phyloP scores from a whole-genome alignment of 768 basidiomycete species.

The Psilocybe tampanensis region DNA sequence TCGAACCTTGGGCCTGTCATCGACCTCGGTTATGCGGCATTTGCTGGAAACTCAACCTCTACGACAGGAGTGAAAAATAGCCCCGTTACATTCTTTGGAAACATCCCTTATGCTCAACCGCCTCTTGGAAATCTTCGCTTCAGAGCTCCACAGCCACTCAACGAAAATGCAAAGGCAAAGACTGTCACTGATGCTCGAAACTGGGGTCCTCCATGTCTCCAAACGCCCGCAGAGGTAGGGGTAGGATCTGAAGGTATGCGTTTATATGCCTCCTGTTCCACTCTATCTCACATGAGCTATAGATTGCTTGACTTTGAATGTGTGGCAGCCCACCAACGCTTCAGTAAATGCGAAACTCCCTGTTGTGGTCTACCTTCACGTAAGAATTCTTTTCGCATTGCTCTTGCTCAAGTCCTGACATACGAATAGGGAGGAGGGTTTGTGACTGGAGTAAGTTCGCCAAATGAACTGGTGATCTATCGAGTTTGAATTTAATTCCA shows the following conservation, averaged over 20 bases:
- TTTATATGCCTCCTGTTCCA: background rate
- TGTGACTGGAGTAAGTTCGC: conserved; percentile 29
- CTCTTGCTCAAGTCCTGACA: background rate
- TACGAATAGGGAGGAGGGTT: conserved; percentile 42
- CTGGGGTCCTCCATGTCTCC: conserved; percentile 49
- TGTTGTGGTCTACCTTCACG: conserved; percentile 35
- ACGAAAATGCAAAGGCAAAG: conserved; percentile 28
- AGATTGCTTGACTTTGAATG: conserved; percentile 60
- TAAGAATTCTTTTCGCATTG: conserved; percentile 15
- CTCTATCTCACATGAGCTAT: conserved; percentile 30
- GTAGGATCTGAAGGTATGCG: conserved; percentile 44
- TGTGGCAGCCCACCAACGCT: conserved; percentile 50
- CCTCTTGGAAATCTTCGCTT: conserved; percentile 50
- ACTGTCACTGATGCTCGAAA: conserved; percentile 41
- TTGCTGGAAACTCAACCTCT: conserved; percentile 41
- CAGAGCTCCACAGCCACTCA: conserved; percentile 40
- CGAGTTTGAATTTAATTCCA: conserved; percentile 19
- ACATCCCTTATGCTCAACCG: conserved; percentile 55
- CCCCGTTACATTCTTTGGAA: conserved; percentile 36
- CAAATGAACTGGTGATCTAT: background rate
- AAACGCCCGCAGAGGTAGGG: conserved; percentile 46
- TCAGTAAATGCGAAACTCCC: conserved; percentile 29
- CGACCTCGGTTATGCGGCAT: conserved; percentile 41
- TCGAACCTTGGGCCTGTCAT: conserved; percentile 39
- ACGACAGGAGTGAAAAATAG: conserved; percentile 35